phyloP scores from a whole-genome alignment of 345 rosid genomes.

The rapeseed (Brassica napus) region DNA sequence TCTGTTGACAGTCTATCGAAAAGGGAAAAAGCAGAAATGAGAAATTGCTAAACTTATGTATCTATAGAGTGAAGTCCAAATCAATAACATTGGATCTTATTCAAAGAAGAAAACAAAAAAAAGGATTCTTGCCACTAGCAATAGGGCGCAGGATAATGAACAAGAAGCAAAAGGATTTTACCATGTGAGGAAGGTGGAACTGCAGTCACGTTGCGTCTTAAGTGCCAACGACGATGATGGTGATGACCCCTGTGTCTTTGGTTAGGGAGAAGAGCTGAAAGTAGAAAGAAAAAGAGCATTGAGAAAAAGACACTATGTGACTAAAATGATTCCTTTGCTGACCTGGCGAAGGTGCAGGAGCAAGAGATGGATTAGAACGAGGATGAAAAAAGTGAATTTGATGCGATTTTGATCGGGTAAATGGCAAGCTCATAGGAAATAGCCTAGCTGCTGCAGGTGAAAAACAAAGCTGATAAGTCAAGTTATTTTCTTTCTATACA shows the following conservation, averaged over 20 bases:
- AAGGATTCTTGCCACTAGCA: too few relatives aligned
- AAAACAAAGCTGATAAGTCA: conserved; percentile 30
- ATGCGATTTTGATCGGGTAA: conserved; percentile 42
- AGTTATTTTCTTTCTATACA: neutral
- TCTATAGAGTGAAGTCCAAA: neutral
- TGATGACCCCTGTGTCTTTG: conserved; percentile 53
- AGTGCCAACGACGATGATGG: conserved; percentile 46
- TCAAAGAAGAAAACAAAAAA: too few relatives aligned
- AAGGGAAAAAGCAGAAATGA: conserved; percentile 18
- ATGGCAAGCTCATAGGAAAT: conserved; percentile 46
- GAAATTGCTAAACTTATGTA: neutral
- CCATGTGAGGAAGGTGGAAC: conserved; percentile 74
- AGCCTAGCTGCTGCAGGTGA: conserved; percentile 49
- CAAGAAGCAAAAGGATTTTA: conserved; percentile 28
- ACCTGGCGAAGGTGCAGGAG: conserved; percentile 52
- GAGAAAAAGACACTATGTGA: neutral
- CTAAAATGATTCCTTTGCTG: conserved; percentile 40
- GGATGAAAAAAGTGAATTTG: conserved; percentile 43
- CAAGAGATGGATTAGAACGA: conserved; percentile 45
- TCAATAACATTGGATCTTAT: too few relatives aligned
- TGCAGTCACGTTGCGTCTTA: conserved; percentile 37
- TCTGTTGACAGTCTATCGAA: conserved; percentile 83
- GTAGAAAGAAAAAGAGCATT: conserved; percentile 14
- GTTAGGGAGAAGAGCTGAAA: conserved; percentile 50
- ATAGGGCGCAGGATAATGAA: neutral